Percentiles rank a stretch among this genome's conserved stretches.
These are phyloP conservation scores for Salvia hispanica DNA, from an alignment of 257 asterid genomes.

Conservation along the genomic window DNA sequence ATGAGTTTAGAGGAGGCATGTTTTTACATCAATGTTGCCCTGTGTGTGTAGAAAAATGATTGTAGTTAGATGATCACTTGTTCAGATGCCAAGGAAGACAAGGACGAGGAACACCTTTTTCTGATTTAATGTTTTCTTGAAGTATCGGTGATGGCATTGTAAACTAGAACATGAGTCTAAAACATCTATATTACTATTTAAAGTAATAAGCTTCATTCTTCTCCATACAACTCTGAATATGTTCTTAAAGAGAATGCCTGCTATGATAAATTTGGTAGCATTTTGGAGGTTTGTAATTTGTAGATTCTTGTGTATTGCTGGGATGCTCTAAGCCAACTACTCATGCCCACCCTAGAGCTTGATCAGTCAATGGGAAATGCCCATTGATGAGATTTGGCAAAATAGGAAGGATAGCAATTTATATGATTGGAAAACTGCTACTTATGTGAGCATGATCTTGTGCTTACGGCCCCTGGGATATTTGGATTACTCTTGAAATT, in stretches of 20 bases:
- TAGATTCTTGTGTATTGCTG: background rate
- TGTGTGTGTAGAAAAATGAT: background rate
- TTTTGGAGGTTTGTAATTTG: background rate
- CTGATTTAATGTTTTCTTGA: background rate
- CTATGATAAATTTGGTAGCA: background rate
- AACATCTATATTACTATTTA: background rate
- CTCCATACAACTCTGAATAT: background rate
- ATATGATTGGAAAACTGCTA: background rate
- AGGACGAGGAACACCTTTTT: background rate
- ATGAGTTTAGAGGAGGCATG: background rate
- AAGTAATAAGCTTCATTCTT: background rate
- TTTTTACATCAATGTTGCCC: background rate
- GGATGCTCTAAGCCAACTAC: background rate
- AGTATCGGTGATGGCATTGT: background rate
- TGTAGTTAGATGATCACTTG: background rate
- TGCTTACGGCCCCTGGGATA: background rate
- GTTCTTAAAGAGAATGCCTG: constrained; percentile 4
- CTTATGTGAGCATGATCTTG: background rate
- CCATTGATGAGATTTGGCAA: background rate
- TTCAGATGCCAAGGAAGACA: background rate
- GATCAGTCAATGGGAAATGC: background rate
- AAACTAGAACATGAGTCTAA: background rate
- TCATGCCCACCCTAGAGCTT: background rate
- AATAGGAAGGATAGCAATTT: background rate
- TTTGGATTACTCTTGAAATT: background rate